These are phyloP conservation scores for Stromatinia cepivora DNA, from an alignment of 2,329 filamentous ascomycete species.

Conservation along the genomic window DNA sequence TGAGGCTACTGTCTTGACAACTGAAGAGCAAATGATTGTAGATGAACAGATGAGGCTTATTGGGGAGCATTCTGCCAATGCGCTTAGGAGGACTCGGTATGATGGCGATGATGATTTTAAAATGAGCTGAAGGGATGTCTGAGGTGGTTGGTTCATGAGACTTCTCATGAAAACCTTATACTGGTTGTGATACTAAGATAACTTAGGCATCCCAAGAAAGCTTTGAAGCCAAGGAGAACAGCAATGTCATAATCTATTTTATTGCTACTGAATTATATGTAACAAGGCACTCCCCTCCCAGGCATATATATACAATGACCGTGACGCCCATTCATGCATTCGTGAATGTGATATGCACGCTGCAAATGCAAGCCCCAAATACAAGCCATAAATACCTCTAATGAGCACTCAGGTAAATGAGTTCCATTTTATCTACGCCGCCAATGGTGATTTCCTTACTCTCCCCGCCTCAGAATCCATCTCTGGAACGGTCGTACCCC, in stretches of 20 bases:
- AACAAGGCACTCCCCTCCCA: not conserved
- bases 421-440: not conserved
- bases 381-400: constrained; percentile 20
- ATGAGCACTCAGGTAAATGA: not conserved
- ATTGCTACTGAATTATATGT: constrained; percentile 11
- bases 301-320: constrained; percentile 11
- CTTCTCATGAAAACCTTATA: too few relatives aligned
- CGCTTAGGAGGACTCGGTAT: too few relatives aligned
- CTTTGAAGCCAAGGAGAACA: not conserved
- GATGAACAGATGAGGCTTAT: too few relatives aligned
- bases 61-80: too few relatives aligned
- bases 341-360: constrained; percentile 9
- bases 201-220: too few relatives aligned
- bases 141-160: too few relatives aligned
- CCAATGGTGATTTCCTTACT: constrained; percentile 37
- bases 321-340: constrained; percentile 6
- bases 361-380: constrained; percentile 5
- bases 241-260: constrained; percentile 1
- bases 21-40: too few relatives aligned
- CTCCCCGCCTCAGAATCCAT: constrained; percentile 40
- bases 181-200: too few relatives aligned
- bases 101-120: too few relatives aligned
- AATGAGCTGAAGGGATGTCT: too few relatives aligned
- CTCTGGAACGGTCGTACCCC: constrained; percentile 38
- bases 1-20: too few relatives aligned